phyloP scores from a whole-genome alignment of 176 grass and related monocot species.

The Saccharum officinarum region DNA sequence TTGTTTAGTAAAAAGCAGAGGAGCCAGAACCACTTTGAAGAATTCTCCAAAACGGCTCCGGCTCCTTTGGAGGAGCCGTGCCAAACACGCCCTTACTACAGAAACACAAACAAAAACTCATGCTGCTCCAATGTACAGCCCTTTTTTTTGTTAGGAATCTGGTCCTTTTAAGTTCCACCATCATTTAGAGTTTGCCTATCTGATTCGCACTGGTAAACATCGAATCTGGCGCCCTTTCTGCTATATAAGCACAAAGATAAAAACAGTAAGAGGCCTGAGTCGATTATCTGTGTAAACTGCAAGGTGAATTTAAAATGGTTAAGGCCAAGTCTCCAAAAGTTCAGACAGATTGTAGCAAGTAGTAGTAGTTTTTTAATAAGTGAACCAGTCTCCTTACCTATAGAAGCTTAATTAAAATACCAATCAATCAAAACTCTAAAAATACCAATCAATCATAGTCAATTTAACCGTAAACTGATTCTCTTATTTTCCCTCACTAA shows the following conservation, averaged over 20 bases:
- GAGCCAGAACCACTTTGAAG: too few relatives aligned
- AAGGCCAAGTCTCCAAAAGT: not conserved
- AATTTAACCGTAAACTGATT: not conserved
- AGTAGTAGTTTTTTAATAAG: not conserved
- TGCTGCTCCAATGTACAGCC: too few relatives aligned
- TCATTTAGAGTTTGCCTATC: too few relatives aligned
- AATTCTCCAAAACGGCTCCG: too few relatives aligned
- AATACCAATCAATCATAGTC: not conserved
- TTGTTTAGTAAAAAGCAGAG: too few relatives aligned
- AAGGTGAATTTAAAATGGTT: not conserved
- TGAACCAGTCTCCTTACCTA: not conserved
- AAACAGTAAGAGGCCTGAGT: not conserved
- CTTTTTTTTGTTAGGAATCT: too few relatives aligned
- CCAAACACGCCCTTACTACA: too few relatives aligned
- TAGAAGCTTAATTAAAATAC: not conserved
- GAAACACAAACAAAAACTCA: too few relatives aligned
- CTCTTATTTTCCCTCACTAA: not conserved
- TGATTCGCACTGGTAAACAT: too few relatives aligned
- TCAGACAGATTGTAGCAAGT: not conserved
- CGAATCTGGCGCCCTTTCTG: not conserved
- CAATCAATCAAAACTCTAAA: not conserved
- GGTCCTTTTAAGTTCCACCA: too few relatives aligned
- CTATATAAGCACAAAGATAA: not conserved
- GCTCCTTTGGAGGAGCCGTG: too few relatives aligned
- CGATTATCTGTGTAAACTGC: not conserved